Percentiles rank a stretch among this genome's conserved stretches.
phyloP scores from a whole-genome alignment of 176 grass and related monocot genomes.

The Echinochloa phyllopogon region DNA sequence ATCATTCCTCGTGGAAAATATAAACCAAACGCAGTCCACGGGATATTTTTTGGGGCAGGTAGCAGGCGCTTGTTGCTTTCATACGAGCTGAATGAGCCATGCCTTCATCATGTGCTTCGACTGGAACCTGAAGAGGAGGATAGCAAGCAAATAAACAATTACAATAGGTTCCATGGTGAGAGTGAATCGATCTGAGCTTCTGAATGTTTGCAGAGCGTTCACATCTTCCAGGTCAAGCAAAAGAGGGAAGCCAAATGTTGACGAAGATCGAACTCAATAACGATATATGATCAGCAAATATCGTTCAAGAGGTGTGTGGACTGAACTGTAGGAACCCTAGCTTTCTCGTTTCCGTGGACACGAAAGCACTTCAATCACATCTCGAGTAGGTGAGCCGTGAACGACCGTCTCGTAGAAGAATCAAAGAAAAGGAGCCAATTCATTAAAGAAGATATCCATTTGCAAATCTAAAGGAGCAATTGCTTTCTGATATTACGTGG shows the following conservation, averaged over 20 bases:
- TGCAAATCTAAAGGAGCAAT: background rate
- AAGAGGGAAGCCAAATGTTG: background rate
- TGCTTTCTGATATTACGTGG: background rate
- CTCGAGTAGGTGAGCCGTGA: constrained; percentile 33
- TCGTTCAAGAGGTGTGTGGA: background rate
- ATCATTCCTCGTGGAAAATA: background rate
- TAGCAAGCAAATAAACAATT: background rate
- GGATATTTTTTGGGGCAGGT: background rate
- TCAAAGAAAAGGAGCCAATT: background rate
- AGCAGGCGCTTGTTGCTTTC: background rate
- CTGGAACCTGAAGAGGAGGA: background rate
- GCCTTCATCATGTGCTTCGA: background rate
- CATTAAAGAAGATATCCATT: background rate
- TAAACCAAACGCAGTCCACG: background rate
- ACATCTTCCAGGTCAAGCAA: background rate
- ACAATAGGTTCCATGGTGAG: background rate
- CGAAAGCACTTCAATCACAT: constrained; percentile 33
- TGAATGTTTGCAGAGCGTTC: background rate
- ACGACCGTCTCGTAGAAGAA: background rate
- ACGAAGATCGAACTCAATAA: background rate
- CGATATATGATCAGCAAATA: constrained; percentile 8
- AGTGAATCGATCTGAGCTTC: background rate
- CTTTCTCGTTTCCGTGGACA: background rate
- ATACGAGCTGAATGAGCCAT: background rate
- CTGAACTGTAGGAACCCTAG: background rate